phyloP scores from a whole-genome alignment of 345 rosid genomes.

The Microthlaspi erraticum region DNA sequence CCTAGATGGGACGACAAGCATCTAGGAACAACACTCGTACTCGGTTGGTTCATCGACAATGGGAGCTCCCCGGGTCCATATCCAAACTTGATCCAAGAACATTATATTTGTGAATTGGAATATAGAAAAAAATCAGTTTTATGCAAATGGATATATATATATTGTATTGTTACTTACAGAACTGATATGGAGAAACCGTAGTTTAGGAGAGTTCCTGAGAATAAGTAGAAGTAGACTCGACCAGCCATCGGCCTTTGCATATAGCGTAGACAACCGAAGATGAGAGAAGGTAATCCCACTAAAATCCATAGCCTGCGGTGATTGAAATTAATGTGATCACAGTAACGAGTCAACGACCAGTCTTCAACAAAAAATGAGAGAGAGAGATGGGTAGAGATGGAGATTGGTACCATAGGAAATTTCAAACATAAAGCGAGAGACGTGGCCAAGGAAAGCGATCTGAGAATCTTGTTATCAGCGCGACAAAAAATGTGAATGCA shows the following conservation, averaged over 20 bases:
- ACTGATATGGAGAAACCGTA: background rate
- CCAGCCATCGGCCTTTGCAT: background rate
- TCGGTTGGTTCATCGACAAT: too few relatives aligned
- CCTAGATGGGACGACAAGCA: too few relatives aligned
- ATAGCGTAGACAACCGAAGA: background rate
- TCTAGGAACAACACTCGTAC: too few relatives aligned
- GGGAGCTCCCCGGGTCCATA: too few relatives aligned
- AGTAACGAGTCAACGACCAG: too few relatives aligned
- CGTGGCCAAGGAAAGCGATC: background rate
- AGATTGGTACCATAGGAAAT: too few relatives aligned
- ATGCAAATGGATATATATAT: background rate
- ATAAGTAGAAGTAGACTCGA: background rate
- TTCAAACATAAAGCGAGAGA: background rate
- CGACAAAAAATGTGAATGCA: too few relatives aligned
- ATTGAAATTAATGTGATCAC: too few relatives aligned
- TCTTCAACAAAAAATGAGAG: too few relatives aligned
- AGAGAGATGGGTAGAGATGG: too few relatives aligned
- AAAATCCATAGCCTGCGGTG: background rate
- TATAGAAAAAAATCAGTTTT: background rate
- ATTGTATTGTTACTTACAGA: background rate
- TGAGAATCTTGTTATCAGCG: background rate
- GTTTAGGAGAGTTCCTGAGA: background rate
- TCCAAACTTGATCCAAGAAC: too few relatives aligned
- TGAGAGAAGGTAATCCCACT: background rate
- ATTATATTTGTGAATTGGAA: background rate